Evolutionary conservation across 495 filamentous ascomycete species (phyloP), one percentile per base, ranked within the genome.

Genomic region (Rhizodiscina lignyota): DNA sequence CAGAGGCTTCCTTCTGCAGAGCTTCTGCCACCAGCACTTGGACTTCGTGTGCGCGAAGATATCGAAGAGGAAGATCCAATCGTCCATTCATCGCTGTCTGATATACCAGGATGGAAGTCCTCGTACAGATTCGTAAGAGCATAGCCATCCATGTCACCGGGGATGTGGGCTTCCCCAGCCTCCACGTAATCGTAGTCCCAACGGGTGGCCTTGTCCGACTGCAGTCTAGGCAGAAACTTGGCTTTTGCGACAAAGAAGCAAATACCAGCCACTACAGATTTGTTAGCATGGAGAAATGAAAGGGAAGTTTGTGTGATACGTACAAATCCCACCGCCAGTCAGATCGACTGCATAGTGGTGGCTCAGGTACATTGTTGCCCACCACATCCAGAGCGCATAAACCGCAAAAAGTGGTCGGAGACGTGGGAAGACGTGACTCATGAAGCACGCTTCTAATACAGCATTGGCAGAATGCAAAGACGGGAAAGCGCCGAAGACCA

Each of bases 151-250:
- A 62, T 61, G 17, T 62, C 60, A 6, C 61, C 64, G 15, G 62
- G 61, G 17, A 62, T 60, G 5, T 60, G 50, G 29, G 59, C 54
- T 35, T 79, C 72, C 34, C 87, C 87, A 30, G 73, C 51, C 53
- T 94, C 86, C 30, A 85, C 72, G 46, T 89, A 94, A 51, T 94
- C 86, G 58, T 94, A 94, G 45, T 94, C 78, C 87, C 87, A 94
- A 22, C 86, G 74, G 55, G 78, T 81, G 39, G 61, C 70, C 66
- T 94, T 94, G 56, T 81, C 83, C 21, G 59, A 45, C 54, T 94
- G 86, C 26, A 73, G 59, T 18, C 83, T 69, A 1, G 87, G 83
- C 11, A 94, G 63, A 61, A 83, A 94, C 19, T 74, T 71, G 32
- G 70, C 68, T 48, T 82, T 74, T 26, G 79, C 71, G 31, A 87